Evolutionary conservation across 768 basidiomycete species (phyloP), one percentile per base, ranked within the genome.

Genomic region (Termitomyces sp.): DNA sequence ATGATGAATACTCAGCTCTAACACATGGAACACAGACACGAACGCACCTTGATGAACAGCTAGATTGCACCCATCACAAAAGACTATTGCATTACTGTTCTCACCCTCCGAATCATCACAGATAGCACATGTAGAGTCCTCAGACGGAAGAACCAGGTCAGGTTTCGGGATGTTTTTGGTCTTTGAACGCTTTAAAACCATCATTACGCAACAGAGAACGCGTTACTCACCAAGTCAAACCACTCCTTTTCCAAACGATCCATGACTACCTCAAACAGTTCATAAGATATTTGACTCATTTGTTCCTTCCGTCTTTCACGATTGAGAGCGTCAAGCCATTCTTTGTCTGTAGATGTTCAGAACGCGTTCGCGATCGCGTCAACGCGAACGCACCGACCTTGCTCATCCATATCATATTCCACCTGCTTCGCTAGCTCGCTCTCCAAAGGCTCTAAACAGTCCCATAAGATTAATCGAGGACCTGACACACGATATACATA

Each of bases 381-480:
- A 32, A 61, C 57, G 46, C 52, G 58, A 52, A 53, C 20, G 11
- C 10, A 65, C 76, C 20, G 38, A 89, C 94, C 95, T 84, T 98
- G 95, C 68, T 98, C 97, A 67, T 98, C 97, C 94, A 99, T 98
- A 68, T 98, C 97, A 76, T 99, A 99, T 71, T 98, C 97, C 24
- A 99, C 96, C 63, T 96, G 94, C 40, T 84, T 83, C 7, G 89
- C 88, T 18, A 98, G 82, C 62, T 99, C 97, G 48, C 84, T 85
- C 68, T 99, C 96, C 62, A 97, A 76, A 0, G 96, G 96, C 66
- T 97, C 94, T 92, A 66, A 54, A n/a, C 32, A 16, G 41, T 20
- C 56, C 40, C 45, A n/a, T 55, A 56, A 57, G 57, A 22, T 44
- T 28, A 14, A 16, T 44, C 11, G 58, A 66, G 52, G 55, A 44